A percentile compares a stretch with the other conserved stretches of the same genome.
These are phyloP conservation scores for Boletus tylopilopsis DNA, from an alignment of 768 basidiomycete species.

Conservation along the genomic window DNA sequence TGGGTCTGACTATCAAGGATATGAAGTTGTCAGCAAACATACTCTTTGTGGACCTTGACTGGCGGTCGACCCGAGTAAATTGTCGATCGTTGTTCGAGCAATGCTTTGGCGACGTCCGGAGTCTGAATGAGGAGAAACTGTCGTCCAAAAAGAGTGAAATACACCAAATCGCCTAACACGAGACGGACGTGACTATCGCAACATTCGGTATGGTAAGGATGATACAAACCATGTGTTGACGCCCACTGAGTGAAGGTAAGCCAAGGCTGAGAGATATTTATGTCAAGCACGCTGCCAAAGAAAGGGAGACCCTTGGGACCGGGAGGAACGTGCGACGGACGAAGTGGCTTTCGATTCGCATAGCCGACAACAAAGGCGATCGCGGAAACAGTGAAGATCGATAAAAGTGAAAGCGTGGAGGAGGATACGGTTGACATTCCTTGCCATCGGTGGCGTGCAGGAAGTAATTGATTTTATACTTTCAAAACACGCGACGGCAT, in stretches of 20 bases:
- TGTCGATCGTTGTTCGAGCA: slow-evolving; percentile 35
- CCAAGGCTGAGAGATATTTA: slow-evolving; percentile 29
- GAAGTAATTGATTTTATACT: slow-evolving; percentile 15
- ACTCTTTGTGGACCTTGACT: slow-evolving; percentile 26
- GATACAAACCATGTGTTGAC: slow-evolving; percentile 20
- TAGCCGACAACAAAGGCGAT: slow-evolving; percentile 8
- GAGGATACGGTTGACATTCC: slow-evolving; percentile 6
- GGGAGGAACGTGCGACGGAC: slow-evolving; percentile 19
- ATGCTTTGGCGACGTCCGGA: slow-evolving; percentile 27
- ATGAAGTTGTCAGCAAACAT: neutral
- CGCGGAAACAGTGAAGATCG: slow-evolving; percentile 1
- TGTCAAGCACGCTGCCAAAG: slow-evolving; percentile 25
- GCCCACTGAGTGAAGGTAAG: slow-evolving; percentile 33
- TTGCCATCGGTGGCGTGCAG: neutral
- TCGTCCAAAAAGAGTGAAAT: slow-evolving; percentile 30
- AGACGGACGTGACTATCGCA: neutral
- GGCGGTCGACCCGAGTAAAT: slow-evolving; percentile 39
- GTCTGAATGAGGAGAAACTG: slow-evolving; percentile 34
- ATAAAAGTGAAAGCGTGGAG: slow-evolving; percentile 5
- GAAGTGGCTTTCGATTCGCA: slow-evolving; percentile 10
- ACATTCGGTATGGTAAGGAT: neutral
- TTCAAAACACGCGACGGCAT: neutral
- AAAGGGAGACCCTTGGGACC: slow-evolving; percentile 32
- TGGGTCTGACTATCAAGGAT: slow-evolving; percentile 2
- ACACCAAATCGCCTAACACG: slow-evolving; percentile 29